Evolutionary conservation across 495 filamentous ascomycete species (phyloP).

Genomic region (Lepidopterella palustris): DNA sequence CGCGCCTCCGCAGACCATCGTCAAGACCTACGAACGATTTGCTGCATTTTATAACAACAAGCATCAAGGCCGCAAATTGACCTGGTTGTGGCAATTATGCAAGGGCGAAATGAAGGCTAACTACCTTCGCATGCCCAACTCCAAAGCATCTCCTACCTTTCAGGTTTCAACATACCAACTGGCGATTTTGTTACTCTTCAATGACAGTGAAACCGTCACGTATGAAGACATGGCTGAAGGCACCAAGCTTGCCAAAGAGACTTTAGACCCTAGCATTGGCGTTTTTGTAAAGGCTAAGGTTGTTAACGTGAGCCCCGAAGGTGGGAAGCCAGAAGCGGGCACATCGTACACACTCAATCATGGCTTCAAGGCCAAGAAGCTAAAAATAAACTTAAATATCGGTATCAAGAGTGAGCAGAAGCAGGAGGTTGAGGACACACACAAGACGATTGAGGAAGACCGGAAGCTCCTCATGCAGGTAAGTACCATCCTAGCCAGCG

Average conservation of each 20-base stretch:
- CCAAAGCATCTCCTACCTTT: constrained; percentile 92
- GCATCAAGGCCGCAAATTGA: constrained; percentile 91
- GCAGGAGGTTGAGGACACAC: constrained; percentile 90
- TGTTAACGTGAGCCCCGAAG: constrained; percentile 60
- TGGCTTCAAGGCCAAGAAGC: constrained; percentile 95
- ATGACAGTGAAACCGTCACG: constrained; percentile 74
- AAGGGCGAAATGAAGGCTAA: constrained; percentile 95
- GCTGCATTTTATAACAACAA: constrained; percentile 88
- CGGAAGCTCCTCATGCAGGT: constrained; percentile 95
- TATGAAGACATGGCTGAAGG: constrained; percentile 81
- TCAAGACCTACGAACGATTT: constrained; percentile 82
- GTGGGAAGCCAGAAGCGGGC: constrained; percentile 66
- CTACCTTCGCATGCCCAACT: constrained; percentile 63
- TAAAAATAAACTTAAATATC: constrained; percentile 93
- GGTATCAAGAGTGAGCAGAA: constrained; percentile 91
- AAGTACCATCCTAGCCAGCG: constrained; percentile 36
- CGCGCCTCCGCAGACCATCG: constrained; percentile 75
- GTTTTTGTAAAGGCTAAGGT: constrained; percentile 91
- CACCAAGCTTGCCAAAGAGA: constrained; percentile 70
- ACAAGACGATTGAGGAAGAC: constrained; percentile 99
- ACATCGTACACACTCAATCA: constrained; percentile 77
- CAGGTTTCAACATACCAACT: constrained; percentile 97
- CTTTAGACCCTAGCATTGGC: constrained; percentile 73
- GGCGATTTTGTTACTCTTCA: constrained; percentile 94
- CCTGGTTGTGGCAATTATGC: constrained; percentile 96